Evolutionary conservation across 352 stramenopile species (phyloP), one percentile per base, ranked within the genome.

Genomic region (Globisporangium solare): DNA sequence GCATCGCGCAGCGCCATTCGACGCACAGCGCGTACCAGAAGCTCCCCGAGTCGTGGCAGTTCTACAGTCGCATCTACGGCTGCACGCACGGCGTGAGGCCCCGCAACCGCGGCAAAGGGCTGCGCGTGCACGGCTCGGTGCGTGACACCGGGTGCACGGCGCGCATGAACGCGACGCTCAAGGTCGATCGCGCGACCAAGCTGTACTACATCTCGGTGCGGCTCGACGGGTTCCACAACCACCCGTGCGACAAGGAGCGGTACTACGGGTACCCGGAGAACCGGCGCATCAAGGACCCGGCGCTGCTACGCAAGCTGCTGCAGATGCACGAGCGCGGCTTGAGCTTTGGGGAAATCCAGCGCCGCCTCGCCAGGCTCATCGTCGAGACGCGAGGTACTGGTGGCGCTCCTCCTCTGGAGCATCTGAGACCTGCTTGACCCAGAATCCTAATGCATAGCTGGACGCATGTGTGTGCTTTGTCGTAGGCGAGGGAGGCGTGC

Each of bases 211-310:
- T 60, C 10, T 8, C n/a, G 0, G 32, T 22, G 13, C 31, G 37
- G 8, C 7, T 60, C 6, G 12, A 21, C 7, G 54, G 46, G 20
- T n/a, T 22, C 17, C 54, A 60, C 54, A 60, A 60, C 37, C 54
- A 54, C 22, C 54, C 54, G 46, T 18, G 47, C 6, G 21, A 39
- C 17, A 32, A 24, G 21, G 54, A 35, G 32, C 54, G 48, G 46
- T 60, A 60, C 37, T 39, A 48, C 27, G 41, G 31, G 54, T 60
- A 60, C 46, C 22, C 47, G 5, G 54, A 60, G 37, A 47, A 55
- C 18, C 21, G 50, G 32, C 18, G 14, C 13, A 55, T 55, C 50
- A 47, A 35, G 20, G 50, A 55, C 50, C 50, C 50, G 39, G 35
- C 35, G 14, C 35, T 55, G 50, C 50, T 55, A 18, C 32, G 35